Evolutionary conservation across 768 basidiomycete genomes (phyloP).

Genomic region (Lyophyllum decastes): DNA sequence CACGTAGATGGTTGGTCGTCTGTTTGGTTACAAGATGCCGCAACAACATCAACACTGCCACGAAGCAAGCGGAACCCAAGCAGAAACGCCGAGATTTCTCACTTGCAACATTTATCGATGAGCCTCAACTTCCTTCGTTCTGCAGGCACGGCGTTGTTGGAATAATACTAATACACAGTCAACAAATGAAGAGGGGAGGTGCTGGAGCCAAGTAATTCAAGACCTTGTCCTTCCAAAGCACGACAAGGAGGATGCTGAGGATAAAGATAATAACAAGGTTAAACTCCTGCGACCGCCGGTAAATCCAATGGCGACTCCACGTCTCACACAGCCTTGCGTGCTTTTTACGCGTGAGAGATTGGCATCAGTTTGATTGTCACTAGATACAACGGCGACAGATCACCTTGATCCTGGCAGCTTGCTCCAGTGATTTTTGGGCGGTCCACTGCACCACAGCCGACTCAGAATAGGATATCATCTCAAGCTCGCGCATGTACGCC

Average conservation of each 20-base stretch:
- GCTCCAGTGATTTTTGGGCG: slow-evolving; percentile 26
- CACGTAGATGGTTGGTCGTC: neutral
- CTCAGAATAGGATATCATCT: slow-evolving; percentile 14
- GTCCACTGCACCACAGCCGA: slow-evolving; percentile 27
- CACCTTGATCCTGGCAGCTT: slow-evolving; percentile 16
- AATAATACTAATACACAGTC: neutral
- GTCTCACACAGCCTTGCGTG: slow-evolving; percentile 36
- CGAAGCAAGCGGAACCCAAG: neutral
- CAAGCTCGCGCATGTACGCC: slow-evolving; percentile 28
- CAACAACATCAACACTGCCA: slow-evolving; percentile 13
- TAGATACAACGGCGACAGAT: neutral
- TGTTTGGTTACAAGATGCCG: slow-evolving; percentile 6
- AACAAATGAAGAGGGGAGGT: neutral
- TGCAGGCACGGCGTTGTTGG: neutral
- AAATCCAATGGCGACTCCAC: slow-evolving; percentile 31
- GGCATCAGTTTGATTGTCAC: neutral
- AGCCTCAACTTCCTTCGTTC: neutral
- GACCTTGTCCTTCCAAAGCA: slow-evolving; percentile 32
- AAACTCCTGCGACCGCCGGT: slow-evolving; percentile 15
- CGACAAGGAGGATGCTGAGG: slow-evolving; percentile 25
- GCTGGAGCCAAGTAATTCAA: neutral
- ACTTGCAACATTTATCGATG: neutral
- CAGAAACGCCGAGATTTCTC: neutral
- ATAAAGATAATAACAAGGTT: slow-evolving; percentile 24
- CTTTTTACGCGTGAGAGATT: slow-evolving; percentile 14